These are phyloP conservation scores for Panicum miliaceum DNA, from an alignment of 176 grass and related monocot species.

Conservation along the genomic window DNA sequence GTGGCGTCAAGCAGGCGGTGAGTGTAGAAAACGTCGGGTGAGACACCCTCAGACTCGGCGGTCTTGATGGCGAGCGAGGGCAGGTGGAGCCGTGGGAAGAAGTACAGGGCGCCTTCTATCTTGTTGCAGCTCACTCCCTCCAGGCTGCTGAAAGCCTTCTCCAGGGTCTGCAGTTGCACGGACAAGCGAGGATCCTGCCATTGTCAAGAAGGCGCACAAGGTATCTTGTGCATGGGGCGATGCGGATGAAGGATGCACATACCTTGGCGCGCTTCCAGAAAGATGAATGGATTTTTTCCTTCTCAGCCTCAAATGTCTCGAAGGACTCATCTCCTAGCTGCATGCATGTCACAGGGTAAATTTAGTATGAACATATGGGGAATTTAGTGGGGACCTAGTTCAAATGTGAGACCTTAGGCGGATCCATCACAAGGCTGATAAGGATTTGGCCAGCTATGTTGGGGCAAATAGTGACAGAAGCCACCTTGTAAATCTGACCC, in stretches of 20 bases:
- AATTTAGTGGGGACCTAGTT: neutral
- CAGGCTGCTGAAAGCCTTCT: conserved; percentile 62
- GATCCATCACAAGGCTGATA: conserved; percentile 73
- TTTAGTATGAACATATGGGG: neutral
- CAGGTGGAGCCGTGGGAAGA: conserved; percentile 72
- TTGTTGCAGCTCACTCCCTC: conserved; percentile 73
- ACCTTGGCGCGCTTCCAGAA: conserved; percentile 64
- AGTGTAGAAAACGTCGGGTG: conserved; percentile 63
- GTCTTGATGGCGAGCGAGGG: conserved; percentile 56
- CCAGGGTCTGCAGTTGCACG: conserved; percentile 45
- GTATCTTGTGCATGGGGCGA: neutral
- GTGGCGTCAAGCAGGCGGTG: conserved; percentile 56
- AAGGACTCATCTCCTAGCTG: conserved; percentile 71
- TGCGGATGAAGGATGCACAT: conserved; percentile 2
- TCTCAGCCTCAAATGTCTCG: conserved; percentile 58
- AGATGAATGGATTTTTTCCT: conserved; percentile 55
- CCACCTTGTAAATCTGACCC: conserved; percentile 71
- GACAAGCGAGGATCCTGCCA: neutral
- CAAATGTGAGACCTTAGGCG: conserved; percentile 56
- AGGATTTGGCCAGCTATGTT: conserved; percentile 82
- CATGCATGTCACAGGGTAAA: neutral
- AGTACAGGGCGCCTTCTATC: conserved; percentile 69
- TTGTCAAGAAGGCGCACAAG: neutral
- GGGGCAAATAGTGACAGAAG: conserved; percentile 81
- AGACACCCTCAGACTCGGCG: conserved; percentile 38